phyloP scores from a whole-genome alignment of 75 land plant species.

The Ceratopteris richardii region DNA sequence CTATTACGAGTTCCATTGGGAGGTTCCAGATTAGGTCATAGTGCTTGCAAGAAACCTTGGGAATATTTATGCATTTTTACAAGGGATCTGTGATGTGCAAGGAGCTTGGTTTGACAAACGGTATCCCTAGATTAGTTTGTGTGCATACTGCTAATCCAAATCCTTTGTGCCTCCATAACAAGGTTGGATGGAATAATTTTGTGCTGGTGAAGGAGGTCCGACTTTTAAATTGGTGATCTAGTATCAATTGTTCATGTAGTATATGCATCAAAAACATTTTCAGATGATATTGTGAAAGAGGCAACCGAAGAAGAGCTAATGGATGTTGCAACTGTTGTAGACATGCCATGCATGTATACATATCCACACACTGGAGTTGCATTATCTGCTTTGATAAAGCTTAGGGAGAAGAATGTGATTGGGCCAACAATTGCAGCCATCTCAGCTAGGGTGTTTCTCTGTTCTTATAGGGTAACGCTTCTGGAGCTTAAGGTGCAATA shows the following conservation, averaged over 20 bases:
- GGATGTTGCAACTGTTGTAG: too few species aligned
- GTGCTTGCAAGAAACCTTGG: slow-evolving; percentile 92
- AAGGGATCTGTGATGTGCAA: slow-evolving; percentile 85
- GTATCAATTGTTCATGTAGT: slow-evolving; percentile 88
- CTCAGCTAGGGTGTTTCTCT: too few species aligned
- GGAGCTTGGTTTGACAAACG: slow-evolving; percentile 61
- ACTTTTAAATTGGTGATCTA: too few species aligned
- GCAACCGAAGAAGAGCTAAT: slow-evolving; percentile 93
- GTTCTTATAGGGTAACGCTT: too few species aligned
- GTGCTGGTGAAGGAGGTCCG: too few species aligned
- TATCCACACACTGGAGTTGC: too few species aligned
- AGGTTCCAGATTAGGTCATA: slow-evolving; percentile 93
- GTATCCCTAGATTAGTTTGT: too few species aligned
- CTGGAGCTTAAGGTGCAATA: too few species aligned
- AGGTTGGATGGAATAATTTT: slow-evolving; percentile 68
- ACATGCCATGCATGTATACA: too few species aligned
- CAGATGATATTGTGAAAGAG: slow-evolving; percentile 83
- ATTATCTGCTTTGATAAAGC: too few species aligned
- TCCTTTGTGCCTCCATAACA: slow-evolving; percentile 64
- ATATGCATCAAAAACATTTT: slow-evolving; percentile 48
- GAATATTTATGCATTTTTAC: slow-evolving; percentile 87
- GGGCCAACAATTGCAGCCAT: too few species aligned
- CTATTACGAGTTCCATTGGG: slow-evolving; percentile 88
- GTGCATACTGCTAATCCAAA: slow-evolving; percentile 94
- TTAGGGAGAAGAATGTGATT: too few species aligned